These are phyloP conservation scores for Metschnikowia orientalis DNA, from an alignment of 805 yeast species.

Conservation along the genomic window DNA sequence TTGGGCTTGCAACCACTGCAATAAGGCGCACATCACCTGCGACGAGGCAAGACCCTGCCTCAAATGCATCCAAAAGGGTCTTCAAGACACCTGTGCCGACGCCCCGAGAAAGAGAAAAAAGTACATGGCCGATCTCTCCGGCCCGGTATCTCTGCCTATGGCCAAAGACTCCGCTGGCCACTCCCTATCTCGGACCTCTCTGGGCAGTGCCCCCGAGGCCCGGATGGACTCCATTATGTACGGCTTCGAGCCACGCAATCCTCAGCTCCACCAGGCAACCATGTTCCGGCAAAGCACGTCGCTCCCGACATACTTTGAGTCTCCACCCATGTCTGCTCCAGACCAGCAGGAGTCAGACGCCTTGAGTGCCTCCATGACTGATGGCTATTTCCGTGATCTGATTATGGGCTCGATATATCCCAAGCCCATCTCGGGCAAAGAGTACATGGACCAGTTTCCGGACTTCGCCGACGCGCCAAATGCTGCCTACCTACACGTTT, in stretches of 20 bases:
- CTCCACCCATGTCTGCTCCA: too few species aligned
- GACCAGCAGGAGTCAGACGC: too few species aligned
- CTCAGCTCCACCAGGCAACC: constrained; percentile 13
- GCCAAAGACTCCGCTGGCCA: neutral
- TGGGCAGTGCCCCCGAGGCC: neutral
- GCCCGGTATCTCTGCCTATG: constrained; percentile 7
- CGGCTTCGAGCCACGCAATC: constrained; percentile 4
- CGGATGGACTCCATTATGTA: constrained; percentile 3
- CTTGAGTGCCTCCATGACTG: too few species aligned
- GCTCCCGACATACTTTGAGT: constrained; percentile 11
- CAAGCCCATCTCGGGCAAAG: too few species aligned
- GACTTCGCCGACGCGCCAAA: neutral
- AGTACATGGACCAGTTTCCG: neutral
- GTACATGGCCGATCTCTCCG: constrained; percentile 63
- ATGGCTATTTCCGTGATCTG: too few species aligned
- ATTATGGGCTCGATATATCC: too few species aligned
- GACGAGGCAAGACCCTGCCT: constrained; percentile 80
- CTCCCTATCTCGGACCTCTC: neutral
- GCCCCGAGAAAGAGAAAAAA: constrained; percentile 87
- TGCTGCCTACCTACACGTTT: neutral
- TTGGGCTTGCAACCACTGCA: constrained; percentile 89
- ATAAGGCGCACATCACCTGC: constrained; percentile 88
- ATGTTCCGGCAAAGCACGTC: constrained; percentile 16
- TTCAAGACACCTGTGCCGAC: constrained; percentile 71
- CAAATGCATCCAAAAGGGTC: constrained; percentile 68